Conservation (phyloP, 2,329 filamentous ascomycete species). For the Cyphellophora europaea region DNA sequence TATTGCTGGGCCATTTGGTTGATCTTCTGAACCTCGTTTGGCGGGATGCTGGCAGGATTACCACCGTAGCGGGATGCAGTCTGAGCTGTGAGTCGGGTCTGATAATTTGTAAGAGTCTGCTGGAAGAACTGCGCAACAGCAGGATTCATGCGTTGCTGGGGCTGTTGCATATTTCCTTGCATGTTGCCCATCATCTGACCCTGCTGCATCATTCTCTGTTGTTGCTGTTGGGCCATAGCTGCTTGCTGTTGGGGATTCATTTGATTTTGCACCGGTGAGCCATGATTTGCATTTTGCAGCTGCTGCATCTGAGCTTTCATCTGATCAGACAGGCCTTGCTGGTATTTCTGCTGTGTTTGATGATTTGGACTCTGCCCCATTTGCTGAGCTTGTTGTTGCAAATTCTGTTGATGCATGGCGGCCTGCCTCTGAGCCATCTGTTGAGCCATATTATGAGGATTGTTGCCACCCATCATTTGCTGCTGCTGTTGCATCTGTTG, state of each 20-base stretch:
- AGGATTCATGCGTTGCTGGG: no score
- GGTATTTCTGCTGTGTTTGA: conserved; percentile 12
- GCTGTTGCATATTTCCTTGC: conserved; percentile 5
- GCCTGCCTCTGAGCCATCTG: conserved; percentile 9
- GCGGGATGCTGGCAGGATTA: background rate
- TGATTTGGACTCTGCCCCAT: conserved; percentile 21
- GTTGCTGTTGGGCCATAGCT: conserved; percentile 14
- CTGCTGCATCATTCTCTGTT: conserved; percentile 9
- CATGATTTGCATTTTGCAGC: conserved; percentile 10
- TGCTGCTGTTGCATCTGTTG: conserved; percentile 20
- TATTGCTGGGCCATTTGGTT: background rate
- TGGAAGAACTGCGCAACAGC: no score
- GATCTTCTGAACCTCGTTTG: background rate
- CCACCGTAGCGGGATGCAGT: background rate
- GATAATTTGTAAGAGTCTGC: background rate
- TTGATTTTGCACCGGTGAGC: conserved; percentile 14
- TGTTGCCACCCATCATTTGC: conserved; percentile 14
- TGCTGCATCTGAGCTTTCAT: conserved; percentile 16
- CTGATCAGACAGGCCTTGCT: conserved; percentile 12
- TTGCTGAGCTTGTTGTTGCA: conserved; percentile 21
- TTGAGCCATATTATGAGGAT: conserved; percentile 1
- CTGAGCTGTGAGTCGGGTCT: background rate
- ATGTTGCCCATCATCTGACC: conserved; percentile 13
- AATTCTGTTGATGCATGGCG: conserved; percentile 14
- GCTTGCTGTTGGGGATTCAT: conserved; percentile 17